phyloP scores from a whole-genome alignment of 352 stramenopile species.

The Phytophthora colocasiae region DNA sequence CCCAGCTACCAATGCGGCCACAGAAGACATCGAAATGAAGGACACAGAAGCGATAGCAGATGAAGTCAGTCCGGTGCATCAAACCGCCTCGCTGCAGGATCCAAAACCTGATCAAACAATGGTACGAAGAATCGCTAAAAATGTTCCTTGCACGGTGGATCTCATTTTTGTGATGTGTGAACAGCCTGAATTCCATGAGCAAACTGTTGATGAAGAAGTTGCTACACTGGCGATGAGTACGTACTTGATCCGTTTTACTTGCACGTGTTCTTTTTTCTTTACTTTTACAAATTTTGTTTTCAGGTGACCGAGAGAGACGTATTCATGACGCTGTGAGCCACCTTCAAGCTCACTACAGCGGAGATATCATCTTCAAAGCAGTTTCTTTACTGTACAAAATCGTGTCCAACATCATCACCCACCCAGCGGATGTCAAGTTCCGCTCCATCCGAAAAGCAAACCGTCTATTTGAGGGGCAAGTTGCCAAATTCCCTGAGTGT shows the following conservation, averaged over 20 bases:
- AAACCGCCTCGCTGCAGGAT: conserved; percentile 1
- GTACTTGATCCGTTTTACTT: conserved; percentile 2
- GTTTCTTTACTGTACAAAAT: conserved; percentile 68
- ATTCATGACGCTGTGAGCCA: conserved; percentile 52
- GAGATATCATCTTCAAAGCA: conserved; percentile 43
- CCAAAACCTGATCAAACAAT: background rate
- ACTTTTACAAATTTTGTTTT: conserved; percentile 2
- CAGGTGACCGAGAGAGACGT: conserved; percentile 67
- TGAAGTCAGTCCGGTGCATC: background rate
- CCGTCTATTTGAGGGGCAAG: conserved; percentile 55
- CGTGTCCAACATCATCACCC: conserved; percentile 76
- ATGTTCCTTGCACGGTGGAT: background rate
- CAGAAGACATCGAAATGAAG: conserved; percentile 33
- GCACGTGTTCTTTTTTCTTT: background rate
- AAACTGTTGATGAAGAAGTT: conserved; percentile 30
- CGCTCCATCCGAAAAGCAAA: conserved; percentile 75
- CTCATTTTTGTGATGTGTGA: conserved; percentile 7
- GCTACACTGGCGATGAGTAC: conserved; percentile 56
- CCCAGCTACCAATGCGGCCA: background rate
- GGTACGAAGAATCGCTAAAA: conserved; percentile 14
- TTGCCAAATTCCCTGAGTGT: conserved; percentile 61
- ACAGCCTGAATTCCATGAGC: conserved; percentile 8
- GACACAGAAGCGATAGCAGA: background rate
- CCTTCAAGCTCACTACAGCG: conserved; percentile 43
- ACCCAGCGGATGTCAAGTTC: conserved; percentile 65